Conservation (phyloP, 2,329 filamentous ascomycete genomes). For the Aspergillus sojae region DNA sequence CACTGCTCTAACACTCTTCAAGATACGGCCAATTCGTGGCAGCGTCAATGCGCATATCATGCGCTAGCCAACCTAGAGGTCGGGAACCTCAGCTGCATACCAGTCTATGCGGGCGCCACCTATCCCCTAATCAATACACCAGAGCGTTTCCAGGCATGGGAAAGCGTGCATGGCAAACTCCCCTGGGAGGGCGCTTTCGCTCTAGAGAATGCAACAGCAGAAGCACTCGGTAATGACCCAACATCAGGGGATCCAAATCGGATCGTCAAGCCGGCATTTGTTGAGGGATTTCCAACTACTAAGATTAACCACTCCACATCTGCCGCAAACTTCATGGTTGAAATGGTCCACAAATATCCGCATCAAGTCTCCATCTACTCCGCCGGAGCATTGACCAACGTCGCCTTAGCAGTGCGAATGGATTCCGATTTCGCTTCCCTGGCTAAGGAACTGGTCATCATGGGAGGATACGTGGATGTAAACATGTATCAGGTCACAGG, state of each 20-base stretch:
- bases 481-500: conserved; percentile 39
- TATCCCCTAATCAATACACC: conserved; percentile 53
- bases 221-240: conserved; percentile 48
- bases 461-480: conserved; percentile 54
- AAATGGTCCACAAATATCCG: conserved; percentile 53
- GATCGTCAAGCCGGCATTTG: conserved; percentile 46
- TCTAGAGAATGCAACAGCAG: conserved; percentile 46
- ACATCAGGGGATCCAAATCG: conserved; percentile 49
- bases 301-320: conserved; percentile 39
- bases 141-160: conserved; percentile 48
- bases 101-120: conserved; percentile 50
- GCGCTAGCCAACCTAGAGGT: conserved; percentile 51
- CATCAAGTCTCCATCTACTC: conserved; percentile 54
- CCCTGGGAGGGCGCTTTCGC: conserved; percentile 53
- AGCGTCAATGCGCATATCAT: conserved; percentile 49
- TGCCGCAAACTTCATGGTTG: conserved; percentile 52
- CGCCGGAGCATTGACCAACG: conserved; percentile 52
- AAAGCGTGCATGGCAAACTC: conserved; percentile 47
- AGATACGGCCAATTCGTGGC: conserved; percentile 51
- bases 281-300: conserved; percentile 52
- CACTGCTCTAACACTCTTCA: conserved; percentile 9
- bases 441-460: conserved; percentile 52
- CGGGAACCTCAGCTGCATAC: conserved; percentile 52
- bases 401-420: conserved; percentile 51
- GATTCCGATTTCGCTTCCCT: conserved; percentile 51